phyloP scores from a whole-genome alignment of 352 stramenopile genomes.

The Pythium graminicola region DNA sequence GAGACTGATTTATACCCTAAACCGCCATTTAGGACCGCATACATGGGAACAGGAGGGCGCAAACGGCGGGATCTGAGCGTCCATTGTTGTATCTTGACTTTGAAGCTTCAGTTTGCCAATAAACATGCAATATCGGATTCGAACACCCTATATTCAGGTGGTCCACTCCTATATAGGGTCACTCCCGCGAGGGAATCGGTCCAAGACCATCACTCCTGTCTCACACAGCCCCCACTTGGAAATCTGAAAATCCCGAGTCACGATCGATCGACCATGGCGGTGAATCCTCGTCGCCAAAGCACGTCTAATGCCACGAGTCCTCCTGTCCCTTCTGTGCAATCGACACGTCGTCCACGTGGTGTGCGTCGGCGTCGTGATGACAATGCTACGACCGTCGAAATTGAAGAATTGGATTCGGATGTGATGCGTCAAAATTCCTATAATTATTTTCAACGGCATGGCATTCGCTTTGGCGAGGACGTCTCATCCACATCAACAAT shows the following conservation, averaged over 20 bases:
- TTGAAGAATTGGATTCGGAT: slow-evolving; percentile 60
- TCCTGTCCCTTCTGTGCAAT: background rate
- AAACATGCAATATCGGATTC: too few species aligned
- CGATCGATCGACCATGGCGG: too few species aligned
- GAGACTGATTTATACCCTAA: too few species aligned
- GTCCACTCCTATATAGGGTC: slow-evolving; percentile 2
- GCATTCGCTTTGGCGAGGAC: background rate
- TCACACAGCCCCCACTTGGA: too few species aligned
- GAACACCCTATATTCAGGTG: background rate
- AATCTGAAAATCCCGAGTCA: too few species aligned
- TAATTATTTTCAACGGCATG: slow-evolving; percentile 58
- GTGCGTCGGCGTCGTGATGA: slow-evolving; percentile 48
- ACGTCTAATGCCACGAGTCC: too few species aligned
- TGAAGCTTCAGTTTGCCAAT: too few species aligned
- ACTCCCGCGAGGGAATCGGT: background rate
- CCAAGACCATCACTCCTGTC: slow-evolving; percentile 1
- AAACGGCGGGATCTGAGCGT: too few species aligned
- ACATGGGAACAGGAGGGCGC: slow-evolving; percentile 17
- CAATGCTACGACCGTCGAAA: slow-evolving; percentile 30
- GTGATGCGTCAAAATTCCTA: slow-evolving; percentile 66
- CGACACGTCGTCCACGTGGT: slow-evolving; percentile 21
- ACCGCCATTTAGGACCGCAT: too few species aligned
- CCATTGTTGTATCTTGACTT: too few species aligned
- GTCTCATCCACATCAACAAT: background rate
- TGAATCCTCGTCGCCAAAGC: too few species aligned